Evolutionary conservation across 805 yeast species (phyloP).

Genomic region (Teunomyces barrocoloradensis): DNA sequence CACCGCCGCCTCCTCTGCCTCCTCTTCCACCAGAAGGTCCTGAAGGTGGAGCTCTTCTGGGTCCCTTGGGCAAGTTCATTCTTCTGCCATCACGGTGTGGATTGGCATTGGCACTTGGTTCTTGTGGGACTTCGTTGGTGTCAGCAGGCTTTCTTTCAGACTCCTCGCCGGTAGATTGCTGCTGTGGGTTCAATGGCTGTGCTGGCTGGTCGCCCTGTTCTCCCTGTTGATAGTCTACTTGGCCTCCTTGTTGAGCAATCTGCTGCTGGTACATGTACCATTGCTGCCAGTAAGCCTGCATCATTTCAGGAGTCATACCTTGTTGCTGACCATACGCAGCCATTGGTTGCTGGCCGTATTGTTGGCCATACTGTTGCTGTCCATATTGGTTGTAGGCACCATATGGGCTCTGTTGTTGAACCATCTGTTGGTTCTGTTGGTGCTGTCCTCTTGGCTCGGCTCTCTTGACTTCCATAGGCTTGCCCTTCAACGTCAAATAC

Average conservation of each 20-base stretch:
- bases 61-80: constrained; percentile 51
- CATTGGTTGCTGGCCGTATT: constrained; percentile 19
- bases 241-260: constrained; percentile 30
- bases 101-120: constrained; percentile 14
- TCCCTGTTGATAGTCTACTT: constrained; percentile 18
- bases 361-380: constrained; percentile 27
- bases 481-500: constrained; percentile 81
- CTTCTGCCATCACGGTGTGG: constrained; percentile 24
- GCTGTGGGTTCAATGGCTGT: constrained; percentile 43
- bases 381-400: constrained; percentile 24
- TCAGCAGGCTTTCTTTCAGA: constrained; percentile 17
- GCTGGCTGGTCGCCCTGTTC: constrained; percentile 28
- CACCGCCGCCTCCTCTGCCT: constrained; percentile 28
- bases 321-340: constrained; percentile 20
- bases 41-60: constrained; percentile 43
- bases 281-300: constrained; percentile 64
- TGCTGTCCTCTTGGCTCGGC: constrained; percentile 82
- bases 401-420: constrained; percentile 25
- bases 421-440: constrained; percentile 31
- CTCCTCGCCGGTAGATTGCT: constrained; percentile 21
- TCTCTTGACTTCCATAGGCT: constrained; percentile 77
- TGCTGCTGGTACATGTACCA: constrained; percentile 64
- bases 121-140: constrained; percentile 17
- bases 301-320: constrained; percentile 49
- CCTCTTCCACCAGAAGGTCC: constrained; percentile 36